A percentile compares a stretch with the other conserved stretches of the same genome.
These are phyloP conservation scores for Aspergillus cristatus DNA, from an alignment of 495 filamentous ascomycete genomes.

Conservation along the genomic window DNA sequence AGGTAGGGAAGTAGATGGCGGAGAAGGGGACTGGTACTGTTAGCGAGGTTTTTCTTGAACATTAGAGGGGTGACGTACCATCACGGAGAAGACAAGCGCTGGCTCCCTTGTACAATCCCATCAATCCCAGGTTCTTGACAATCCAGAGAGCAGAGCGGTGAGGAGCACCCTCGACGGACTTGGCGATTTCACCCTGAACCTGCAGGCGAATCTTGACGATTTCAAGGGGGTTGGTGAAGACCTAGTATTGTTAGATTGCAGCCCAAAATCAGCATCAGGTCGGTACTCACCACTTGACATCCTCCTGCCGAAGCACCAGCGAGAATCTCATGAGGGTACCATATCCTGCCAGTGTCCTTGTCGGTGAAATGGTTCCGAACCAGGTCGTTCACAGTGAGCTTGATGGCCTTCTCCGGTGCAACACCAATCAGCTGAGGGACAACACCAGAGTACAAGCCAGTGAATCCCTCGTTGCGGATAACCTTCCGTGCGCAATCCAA, in stretches of 20 bases:
- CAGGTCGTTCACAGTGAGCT: conserved; percentile 94
- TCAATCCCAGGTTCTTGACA: conserved; percentile 85
- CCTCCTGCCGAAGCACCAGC: conserved; percentile 86
- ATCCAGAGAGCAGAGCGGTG: conserved; percentile 96
- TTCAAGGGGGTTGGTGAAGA: conserved; percentile 95
- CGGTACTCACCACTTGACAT: conserved; percentile 83
- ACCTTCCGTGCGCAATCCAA: conserved; percentile 90
- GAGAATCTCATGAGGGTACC: conserved; percentile 61
- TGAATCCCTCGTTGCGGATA: conserved; percentile 81
- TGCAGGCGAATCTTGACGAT: conserved; percentile 99
- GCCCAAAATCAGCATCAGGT: not conserved
- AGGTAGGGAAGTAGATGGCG: conserved; percentile 97
- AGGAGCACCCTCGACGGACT: conserved; percentile 72
- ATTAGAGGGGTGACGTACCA: conserved; percentile 27
- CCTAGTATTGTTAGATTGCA: conserved; percentile 33
- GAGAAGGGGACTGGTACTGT: conserved; percentile 69
- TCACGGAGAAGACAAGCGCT: conserved; percentile 91
- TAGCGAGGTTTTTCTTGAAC: no score
- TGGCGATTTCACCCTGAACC: conserved; percentile 92
- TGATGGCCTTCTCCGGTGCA: conserved; percentile 97
- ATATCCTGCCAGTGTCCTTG: conserved; percentile 65
- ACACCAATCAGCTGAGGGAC: conserved; percentile 93
- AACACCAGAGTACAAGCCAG: conserved; percentile 86
- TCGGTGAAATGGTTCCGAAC: conserved; percentile 71
- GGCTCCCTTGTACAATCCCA: conserved; percentile 96